A percentile compares a stretch with the other conserved stretches of the same genome.
These are phyloP conservation scores for Chaetomium strumarium DNA, from an alignment of 2,329 filamentous ascomycete species.

Conservation along the genomic window DNA sequence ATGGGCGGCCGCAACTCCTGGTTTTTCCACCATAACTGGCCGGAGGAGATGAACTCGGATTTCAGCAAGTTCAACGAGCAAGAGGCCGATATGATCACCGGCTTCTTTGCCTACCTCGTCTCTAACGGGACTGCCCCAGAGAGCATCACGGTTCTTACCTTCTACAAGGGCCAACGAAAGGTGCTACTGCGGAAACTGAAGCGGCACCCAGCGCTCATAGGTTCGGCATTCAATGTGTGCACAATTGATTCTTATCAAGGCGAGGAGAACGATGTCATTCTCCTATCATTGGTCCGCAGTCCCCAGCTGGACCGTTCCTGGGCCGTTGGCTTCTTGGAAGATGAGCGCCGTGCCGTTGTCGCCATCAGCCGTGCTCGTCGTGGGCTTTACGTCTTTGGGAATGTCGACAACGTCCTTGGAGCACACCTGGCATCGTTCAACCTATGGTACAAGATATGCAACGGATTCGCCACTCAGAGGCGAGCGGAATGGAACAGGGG, in stretches of 20 bases:
- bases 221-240: constrained; percentile 50
- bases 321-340: constrained; percentile 66
- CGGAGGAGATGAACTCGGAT: constrained; percentile 57
- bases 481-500: constrained; percentile 30
- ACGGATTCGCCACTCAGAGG: constrained; percentile 37
- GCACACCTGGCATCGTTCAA: constrained; percentile 35
- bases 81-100: constrained; percentile 72
- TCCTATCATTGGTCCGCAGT: constrained; percentile 76
- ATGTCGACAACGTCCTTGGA: constrained; percentile 50
- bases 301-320: constrained; percentile 39
- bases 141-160: constrained; percentile 75
- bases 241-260: constrained; percentile 90
- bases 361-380: constrained; percentile 63
- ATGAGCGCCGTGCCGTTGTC: constrained; percentile 53
- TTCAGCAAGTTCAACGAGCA: constrained; percentile 61
- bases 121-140: constrained; percentile 55
- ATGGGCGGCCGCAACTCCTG: constrained; percentile 30
- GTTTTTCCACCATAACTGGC: constrained; percentile 50
- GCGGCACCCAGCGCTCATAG: constrained; percentile 28
- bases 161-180: constrained; percentile 80
- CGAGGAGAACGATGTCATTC: constrained; percentile 78
- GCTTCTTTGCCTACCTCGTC: constrained; percentile 65
- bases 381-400: constrained; percentile 82
- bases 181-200: constrained; percentile 47
- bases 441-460: constrained; percentile 47